Base-by-base conservation (phyloP, 1,284 basidiomycete species). In the Boletus semigastroideus region DNA sequence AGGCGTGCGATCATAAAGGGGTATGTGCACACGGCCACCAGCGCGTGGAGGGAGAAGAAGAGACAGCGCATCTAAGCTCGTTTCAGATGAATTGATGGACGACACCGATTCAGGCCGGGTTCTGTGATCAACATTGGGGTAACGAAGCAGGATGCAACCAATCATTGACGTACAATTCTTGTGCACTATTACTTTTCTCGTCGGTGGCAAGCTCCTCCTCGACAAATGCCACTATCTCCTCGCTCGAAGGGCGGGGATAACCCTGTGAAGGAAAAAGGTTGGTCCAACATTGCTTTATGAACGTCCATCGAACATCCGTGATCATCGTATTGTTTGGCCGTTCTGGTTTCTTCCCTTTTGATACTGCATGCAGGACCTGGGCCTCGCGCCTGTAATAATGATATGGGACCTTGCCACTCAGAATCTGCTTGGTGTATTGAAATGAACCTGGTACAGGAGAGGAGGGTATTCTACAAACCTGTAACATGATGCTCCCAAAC, bases 401-500 rank as follows among this genome's bases (percentile, higher is more conserved):
- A 17, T 56, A 59, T 1, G 57, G 57, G 0, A 59, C 41, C 34
- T 49, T 53, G 33, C 38, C 43, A 3, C 25, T 56, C 19, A 49
- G 31, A 31, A 45, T 42, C 54, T 45, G 25, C 40, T 11, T 9
- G 10, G 5, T 11, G 37, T 20, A 4, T 30, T n/a, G n/a, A 3
- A 27, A 16, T 16, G 3, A 2, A 14, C 22, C 13, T 11, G 11
- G 5, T 20, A 37, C 19, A 20, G 17, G 17, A 13, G 12, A 38
- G 17, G 4, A 19, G 9, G 1, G 25, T 13, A 9, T 3, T 17
- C 2, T 16, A 51, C 53, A 3, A 16, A 58, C 62, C 49, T 58
- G 57, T 3, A 61, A 31, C 42, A 60, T 61, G 41, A 60, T n/a
- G 9, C 60, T 33, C 5, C 63, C 60, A 46, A 58, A 61, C 3